Evolutionary conservation across 352 stramenopile species (phyloP), one percentile per base, ranked within the genome.

Genomic region (Phytophthora brassicae): DNA sequence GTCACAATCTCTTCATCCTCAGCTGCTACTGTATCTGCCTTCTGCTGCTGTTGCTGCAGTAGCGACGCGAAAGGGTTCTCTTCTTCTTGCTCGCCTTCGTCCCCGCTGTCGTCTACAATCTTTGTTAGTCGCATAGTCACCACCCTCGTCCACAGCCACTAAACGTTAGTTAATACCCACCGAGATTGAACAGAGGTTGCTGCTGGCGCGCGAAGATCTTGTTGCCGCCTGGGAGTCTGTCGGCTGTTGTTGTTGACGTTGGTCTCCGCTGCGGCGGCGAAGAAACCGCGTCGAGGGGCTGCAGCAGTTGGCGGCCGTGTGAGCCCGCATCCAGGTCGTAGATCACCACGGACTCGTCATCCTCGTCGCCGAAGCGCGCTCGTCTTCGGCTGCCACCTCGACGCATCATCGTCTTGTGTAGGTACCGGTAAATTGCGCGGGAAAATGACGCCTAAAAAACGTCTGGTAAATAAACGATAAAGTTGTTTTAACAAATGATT

Each of bases 31-130:
- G 44, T 23, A n/a, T n/a, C n/a, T n/a, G n/a, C n/a, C n/a, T n/a
- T n/a, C 22, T 39, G 28, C 13, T 48, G 56, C 22, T 53, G 56
- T 28, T 58, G 19, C 20, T 81, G 67, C 19, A 91, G 35, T 16
- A 91, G 56, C 14, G 76, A 81, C 22, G 78, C 82, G 54, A 91
- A 91, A 20, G 82, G 82, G 54, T 91, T 90, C 48, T 74, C 69
- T 8, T 77, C 58, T 16, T 72, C 59, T 13, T 73, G 54, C n/a
- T 68, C 65, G 8, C 51, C 69, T 57, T 73, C 71, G 22, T 64
- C 58, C 17, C 49, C 75, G 8, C 64, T 72, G 14, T 79, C 63
- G 29, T 77, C 75, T 68, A 22, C 12, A 68, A 22, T 44, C 3
- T 31, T 6, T 6, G 14, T 67, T n/a, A 64, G 16, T 17, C n/a